Evolutionary conservation across 306 rosid genomes (phyloP).

Genomic region (Hippophae rhamnoides): DNA sequence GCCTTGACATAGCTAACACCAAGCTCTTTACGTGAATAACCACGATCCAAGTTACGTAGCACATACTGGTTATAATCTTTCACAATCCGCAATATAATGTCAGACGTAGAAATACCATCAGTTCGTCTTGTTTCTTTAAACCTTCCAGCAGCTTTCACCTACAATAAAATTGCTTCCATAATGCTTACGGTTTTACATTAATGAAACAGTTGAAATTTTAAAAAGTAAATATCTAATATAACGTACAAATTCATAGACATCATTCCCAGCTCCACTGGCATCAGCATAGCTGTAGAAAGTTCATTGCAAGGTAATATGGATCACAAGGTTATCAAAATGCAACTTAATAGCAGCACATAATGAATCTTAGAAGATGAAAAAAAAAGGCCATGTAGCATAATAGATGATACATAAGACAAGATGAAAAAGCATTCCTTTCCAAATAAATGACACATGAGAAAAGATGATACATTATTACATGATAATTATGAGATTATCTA

Average conservation of each 20-base stretch:
- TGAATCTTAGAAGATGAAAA: background rate
- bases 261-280: conserved; percentile 85
- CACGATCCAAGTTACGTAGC: conserved; percentile 91
- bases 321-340: background rate
- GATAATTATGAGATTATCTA: too few relatives aligned
- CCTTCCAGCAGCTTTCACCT: conserved; percentile 81
- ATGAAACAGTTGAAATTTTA: conserved; percentile 1
- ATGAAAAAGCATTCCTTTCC: too few relatives aligned
- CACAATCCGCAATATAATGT: conserved; percentile 91
- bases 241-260: conserved; percentile 94
- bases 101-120: conserved; percentile 93
- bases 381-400: background rate
- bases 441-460: too few relatives aligned
- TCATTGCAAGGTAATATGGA: conserved; percentile 15
- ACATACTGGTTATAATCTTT: conserved; percentile 97
- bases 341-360: background rate
- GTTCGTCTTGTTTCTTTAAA: conserved; percentile 91
- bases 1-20: conserved; percentile 98
- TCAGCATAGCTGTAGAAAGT: conserved; percentile 75
- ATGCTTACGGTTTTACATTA: background rate
- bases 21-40: conserved; percentile 93
- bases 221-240: conserved; percentile 1
- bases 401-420: too few relatives aligned
- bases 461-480: too few relatives aligned
- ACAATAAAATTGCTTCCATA: conserved; percentile 11